Evolutionary conservation across 495 filamentous ascomycete species (phyloP), one percentile per base, ranked within the genome.

Genomic region (Bombardia bombarda): DNA sequence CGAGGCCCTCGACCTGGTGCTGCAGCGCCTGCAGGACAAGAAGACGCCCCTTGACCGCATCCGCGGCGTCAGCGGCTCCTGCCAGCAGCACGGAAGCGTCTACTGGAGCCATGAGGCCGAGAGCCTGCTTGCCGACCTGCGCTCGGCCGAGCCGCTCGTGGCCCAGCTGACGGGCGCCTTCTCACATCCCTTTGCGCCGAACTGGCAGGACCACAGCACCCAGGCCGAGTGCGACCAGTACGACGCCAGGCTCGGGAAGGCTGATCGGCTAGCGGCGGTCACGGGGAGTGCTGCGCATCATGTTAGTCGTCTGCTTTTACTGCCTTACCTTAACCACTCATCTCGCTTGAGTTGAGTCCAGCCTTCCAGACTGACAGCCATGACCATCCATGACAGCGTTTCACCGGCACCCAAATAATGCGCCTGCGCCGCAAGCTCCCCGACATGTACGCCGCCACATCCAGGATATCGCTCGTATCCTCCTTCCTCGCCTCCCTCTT

Each of bases 191-290:
- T 89, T 77, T 65, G 88, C 84, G 43, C 92, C 92, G 7, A 98
- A 97, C 64, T 98, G 92, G 92, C 92, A 97, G 63, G 92, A 98
- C 61, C 79, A 86, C 34, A 94, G 87, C 61, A 97, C 92, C 0
- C 88, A 95, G 68, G 68, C 70, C 38, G 84, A 98, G 61, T 96
- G 90, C 62, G 88, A 95, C 54, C 69, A 73, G 50, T 96, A 95
- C 57, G 89, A 97, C 59, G 70, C 66, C 10, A 65, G 67, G 30
- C 68, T 94, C 7, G 87, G 84, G 0, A 65, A 72, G 8, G 68
- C 70, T 18, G 77, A 84, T 47, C 62, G 70, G 46, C 58, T 98
- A 41, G 92, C 92, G 2, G 57, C 79, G 20, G 79, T 77, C 4
- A 95, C 90, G 7, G 92, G 92, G 10, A 96, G 90, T 58, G 80